A percentile compares a stretch with the other conserved stretches of the same genome.
phyloP scores from a whole-genome alignment of 352 stramenopile species.

The Phytopythium mirpurense region DNA sequence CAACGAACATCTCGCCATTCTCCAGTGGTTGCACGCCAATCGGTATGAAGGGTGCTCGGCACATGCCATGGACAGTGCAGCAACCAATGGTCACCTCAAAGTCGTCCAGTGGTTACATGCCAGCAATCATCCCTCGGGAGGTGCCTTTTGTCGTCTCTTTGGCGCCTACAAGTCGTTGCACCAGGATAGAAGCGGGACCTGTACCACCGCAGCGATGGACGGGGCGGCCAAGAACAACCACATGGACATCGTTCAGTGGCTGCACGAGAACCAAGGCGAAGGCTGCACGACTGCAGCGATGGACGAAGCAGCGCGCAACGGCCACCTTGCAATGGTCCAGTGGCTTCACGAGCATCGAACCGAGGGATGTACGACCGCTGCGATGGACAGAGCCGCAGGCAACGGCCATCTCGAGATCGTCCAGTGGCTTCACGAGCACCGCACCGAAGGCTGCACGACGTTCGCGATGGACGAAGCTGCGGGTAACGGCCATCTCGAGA shows the following conservation, averaged over 20 bases:
- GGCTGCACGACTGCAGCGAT: constrained; percentile 8
- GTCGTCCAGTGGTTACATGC: background rate
- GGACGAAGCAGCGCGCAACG: constrained; percentile 20
- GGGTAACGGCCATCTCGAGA: constrained; percentile 18
- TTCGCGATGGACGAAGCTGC: constrained; percentile 17
- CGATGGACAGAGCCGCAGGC: constrained; percentile 23
- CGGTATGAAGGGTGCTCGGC: constrained; percentile 11
- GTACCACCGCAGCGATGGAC: constrained; percentile 12
- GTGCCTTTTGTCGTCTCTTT: too few species aligned
- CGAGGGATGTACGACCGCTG: constrained; percentile 16
- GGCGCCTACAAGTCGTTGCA: too few species aligned
- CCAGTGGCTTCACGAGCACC: constrained; percentile 9
- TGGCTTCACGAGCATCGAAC: constrained; percentile 20
- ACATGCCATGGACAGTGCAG: constrained; percentile 21
- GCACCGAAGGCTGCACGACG: constrained; percentile 17
- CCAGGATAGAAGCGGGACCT: background rate
- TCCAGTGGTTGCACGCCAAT: constrained; percentile 45
- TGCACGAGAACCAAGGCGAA: constrained; percentile 8
- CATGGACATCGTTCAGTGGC: background rate
- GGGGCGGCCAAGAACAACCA: background rate
- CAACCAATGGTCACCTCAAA: constrained; percentile 6
- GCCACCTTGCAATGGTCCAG: constrained; percentile 19
- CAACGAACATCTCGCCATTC: constrained; percentile 37
- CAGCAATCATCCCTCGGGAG: too few species aligned
- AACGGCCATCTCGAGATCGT: constrained; percentile 6